A percentile compares a stretch with the other conserved stretches of the same genome.
Conservation (phyloP, 257 asterid species). For the Vinca minor region DNA sequence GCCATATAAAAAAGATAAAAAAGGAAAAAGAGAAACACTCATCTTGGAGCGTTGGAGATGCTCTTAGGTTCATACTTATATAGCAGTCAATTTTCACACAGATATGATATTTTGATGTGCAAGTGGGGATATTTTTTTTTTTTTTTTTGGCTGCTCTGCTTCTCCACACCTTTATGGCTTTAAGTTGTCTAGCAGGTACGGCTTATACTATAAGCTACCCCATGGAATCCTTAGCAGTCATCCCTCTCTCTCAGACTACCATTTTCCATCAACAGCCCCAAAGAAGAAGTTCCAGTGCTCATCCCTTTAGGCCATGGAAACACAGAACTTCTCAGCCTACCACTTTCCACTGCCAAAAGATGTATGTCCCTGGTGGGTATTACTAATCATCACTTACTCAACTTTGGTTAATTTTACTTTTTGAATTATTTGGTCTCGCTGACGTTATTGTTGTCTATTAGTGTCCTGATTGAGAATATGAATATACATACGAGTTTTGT, state of each 20-base stretch:
- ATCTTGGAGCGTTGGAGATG: no score
- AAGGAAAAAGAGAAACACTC: no score
- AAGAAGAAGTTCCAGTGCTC: constrained; percentile 13
- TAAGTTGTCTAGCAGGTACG: no score
- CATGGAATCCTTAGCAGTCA: constrained; percentile 37
- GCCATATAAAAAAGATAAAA: no score
- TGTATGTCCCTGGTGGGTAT: constrained; percentile 81
- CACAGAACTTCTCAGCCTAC: constrained; percentile 26
- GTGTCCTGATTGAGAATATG: no score
- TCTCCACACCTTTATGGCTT: not conserved
- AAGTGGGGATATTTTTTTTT: constrained; percentile 4
- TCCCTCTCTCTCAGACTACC: constrained; percentile 21
- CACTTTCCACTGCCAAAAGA: constrained; percentile 55
- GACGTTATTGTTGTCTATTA: no score
- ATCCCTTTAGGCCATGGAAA: constrained; percentile 30
- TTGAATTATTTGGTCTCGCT: no score
- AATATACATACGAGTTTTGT: no score
- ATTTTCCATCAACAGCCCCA: constrained; percentile 23
- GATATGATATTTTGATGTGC: constrained; percentile 1
- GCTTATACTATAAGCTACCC: constrained; percentile 7
- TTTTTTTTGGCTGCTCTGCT: not conserved
- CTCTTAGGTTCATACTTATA: no score
- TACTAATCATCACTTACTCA: not conserved
- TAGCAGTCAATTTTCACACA: no score
- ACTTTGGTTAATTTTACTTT: no score